These are phyloP conservation scores for Neonectria sp. DNA, from an alignment of 2,329 filamentous ascomycete species.

Conservation along the genomic window DNA sequence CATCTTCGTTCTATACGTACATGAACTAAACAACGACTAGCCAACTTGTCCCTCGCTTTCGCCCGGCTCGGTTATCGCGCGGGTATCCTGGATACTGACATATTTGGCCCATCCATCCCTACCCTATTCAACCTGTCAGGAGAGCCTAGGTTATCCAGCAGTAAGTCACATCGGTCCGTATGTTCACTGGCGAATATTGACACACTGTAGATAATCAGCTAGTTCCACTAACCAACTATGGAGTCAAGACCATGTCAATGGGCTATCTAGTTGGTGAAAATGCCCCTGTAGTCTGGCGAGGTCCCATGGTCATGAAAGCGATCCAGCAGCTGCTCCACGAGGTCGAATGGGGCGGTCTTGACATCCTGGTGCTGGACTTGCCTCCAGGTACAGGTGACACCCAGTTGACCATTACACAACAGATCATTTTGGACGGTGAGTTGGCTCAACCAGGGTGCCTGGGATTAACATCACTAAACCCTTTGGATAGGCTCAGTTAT, in stretches of 20 bases:
- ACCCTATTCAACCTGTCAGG: conserved; percentile 87
- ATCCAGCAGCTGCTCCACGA: conserved; percentile 95
- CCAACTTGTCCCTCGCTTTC: conserved; percentile 89
- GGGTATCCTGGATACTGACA: conserved; percentile 94
- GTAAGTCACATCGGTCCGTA: conserved; percentile 63
- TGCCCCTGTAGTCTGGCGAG: conserved; percentile 93
- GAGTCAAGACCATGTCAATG: conserved; percentile 99
- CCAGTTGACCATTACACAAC: conserved; percentile 96
- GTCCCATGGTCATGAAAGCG: conserved; percentile 98
- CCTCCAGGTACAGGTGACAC: conserved; percentile 97
- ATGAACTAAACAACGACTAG: conserved; percentile 51
- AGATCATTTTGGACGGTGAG: conserved; percentile 87
- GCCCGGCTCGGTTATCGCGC: conserved; percentile 85
- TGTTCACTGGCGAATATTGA: conserved; percentile 20
- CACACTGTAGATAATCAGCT: conserved; percentile 78
- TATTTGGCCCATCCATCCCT: conserved; percentile 96
- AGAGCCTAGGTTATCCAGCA: conserved; percentile 81
- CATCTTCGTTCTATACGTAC: background rate
- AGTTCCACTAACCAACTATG: conserved; percentile 92
- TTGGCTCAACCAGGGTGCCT: conserved; percentile 4
- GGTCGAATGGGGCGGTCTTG: conserved; percentile 92
- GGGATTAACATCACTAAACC: conserved; percentile 11
- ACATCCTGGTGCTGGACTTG: conserved; percentile 90
- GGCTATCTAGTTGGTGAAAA: conserved; percentile 88
- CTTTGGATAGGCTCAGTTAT: conserved; percentile 77